These are phyloP conservation scores for Spizellomyces punctatus DNA, from an alignment of 192 early-diverging fungal species.

Conservation along the genomic window DNA sequence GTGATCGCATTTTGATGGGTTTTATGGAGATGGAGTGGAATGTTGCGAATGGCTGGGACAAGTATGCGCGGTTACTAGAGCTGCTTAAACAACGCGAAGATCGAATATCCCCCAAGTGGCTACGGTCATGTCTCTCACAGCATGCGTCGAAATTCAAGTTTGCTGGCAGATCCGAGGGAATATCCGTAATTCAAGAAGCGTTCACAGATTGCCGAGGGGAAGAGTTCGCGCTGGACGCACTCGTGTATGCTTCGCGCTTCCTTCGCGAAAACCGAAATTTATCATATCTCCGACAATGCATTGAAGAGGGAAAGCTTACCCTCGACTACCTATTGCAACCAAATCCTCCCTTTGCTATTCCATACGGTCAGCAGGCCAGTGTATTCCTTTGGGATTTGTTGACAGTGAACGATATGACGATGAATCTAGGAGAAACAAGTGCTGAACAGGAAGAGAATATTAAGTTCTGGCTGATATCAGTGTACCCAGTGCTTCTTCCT, in stretches of 20 bases:
- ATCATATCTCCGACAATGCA: not conserved
- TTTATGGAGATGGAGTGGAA: conserved; percentile 6
- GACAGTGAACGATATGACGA: too few relatives aligned
- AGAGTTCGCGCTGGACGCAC: not conserved
- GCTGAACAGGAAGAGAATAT: too few relatives aligned
- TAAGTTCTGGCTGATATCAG: too few relatives aligned
- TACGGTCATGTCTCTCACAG: not conserved
- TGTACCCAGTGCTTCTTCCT: too few relatives aligned
- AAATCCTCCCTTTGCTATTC: not conserved
- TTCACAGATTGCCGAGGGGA: not conserved
- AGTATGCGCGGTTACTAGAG: not conserved
- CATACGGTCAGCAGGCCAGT: not conserved
- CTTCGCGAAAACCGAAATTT: not conserved
- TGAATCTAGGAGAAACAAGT: too few relatives aligned
- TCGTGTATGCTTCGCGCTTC: not conserved
- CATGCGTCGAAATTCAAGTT: not conserved
- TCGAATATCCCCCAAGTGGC: not conserved
- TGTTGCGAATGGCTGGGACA: not conserved
- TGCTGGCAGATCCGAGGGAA: not conserved
- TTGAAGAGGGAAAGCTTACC: not conserved
- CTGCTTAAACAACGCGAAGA: not conserved
- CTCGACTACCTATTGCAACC: conserved; percentile 1
- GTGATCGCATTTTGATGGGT: conserved; percentile 2
- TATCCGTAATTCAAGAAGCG: not conserved
- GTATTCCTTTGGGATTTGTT: not conserved